Percentiles rank a stretch among this genome's conserved stretches.
Conservation (phyloP, 2,329 filamentous ascomycete species). For the Meredithiella fracta region DNA sequence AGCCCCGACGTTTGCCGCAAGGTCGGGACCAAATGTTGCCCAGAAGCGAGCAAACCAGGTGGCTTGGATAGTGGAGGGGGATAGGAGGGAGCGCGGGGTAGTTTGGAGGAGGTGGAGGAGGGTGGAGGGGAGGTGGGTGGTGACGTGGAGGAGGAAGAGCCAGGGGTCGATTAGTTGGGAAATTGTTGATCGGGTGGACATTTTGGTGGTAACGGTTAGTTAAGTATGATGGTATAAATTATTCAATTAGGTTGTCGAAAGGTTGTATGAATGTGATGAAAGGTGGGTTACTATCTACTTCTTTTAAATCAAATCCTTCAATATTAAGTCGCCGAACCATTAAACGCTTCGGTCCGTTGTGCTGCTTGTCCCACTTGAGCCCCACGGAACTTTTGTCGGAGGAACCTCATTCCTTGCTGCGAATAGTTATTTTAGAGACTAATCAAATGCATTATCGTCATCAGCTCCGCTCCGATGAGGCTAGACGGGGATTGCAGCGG, state of each 20-base stretch:
- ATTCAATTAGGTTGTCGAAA: too few relatives aligned
- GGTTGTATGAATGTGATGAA: too few relatives aligned
- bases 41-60: slow-evolving; percentile 49
- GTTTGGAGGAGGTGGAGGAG: slow-evolving; percentile 26
- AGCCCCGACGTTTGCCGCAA: slow-evolving; percentile 26
- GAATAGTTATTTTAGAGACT: too few relatives aligned
- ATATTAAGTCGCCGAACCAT: too few relatives aligned
- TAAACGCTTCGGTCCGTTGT: background rate
- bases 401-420: background rate
- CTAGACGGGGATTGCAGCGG: too few relatives aligned
- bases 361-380: too few relatives aligned
- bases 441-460: too few relatives aligned
- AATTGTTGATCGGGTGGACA: background rate
- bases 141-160: slow-evolving; percentile 34
- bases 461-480: too few relatives aligned
- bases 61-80: slow-evolving; percentile 26
- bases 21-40: slow-evolving; percentile 34
- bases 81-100: slow-evolving; percentile 24
- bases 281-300: too few relatives aligned
- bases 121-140: slow-evolving; percentile 35
- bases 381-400: too few relatives aligned
- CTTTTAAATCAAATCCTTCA: too few relatives aligned
- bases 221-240: background rate
- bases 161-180: slow-evolving; percentile 30
- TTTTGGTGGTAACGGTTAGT: background rate